A percentile compares a stretch with the other conserved stretches of the same genome.
These are phyloP conservation scores for Diaporthe caulivora DNA, from an alignment of 2,329 filamentous ascomycete species.

Conservation along the genomic window DNA sequence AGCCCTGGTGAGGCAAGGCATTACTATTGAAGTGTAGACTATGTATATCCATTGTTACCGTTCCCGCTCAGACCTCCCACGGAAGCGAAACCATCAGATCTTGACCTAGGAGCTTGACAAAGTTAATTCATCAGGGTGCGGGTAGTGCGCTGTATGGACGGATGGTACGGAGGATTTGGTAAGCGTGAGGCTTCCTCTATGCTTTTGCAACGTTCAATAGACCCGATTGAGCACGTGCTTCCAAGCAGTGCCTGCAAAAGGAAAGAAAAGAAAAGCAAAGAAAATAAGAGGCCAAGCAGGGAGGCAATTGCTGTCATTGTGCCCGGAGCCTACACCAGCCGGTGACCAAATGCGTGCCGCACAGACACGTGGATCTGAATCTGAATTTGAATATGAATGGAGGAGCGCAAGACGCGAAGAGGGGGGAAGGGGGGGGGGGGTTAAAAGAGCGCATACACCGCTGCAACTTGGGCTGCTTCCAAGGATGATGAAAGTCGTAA, in stretches of 20 bases:
- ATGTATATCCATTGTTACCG: background rate
- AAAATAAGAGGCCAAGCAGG: background rate
- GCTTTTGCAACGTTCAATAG: background rate
- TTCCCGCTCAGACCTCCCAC: constrained; percentile 1
- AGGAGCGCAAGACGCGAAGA: background rate
- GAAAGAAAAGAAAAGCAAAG: too few relatives aligned
- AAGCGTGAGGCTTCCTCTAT: background rate
- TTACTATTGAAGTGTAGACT: background rate
- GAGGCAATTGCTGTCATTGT: too few relatives aligned
- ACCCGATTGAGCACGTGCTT: constrained; percentile 10
- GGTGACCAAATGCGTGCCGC: background rate
- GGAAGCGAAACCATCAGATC: constrained; percentile 16
- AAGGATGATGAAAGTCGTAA: constrained; percentile 19
- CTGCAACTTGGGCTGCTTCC: background rate
- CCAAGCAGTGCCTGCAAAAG: background rate
- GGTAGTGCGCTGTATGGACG: background rate
- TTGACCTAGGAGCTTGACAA: constrained; percentile 15
- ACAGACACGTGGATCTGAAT: background rate
- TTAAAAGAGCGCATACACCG: background rate
- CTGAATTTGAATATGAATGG: background rate
- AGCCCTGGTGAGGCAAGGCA: constrained; percentile 8
- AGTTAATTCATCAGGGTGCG: background rate
- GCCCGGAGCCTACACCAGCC: background rate
- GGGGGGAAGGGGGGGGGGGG: background rate
- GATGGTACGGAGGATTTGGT: background rate